Base-by-base conservation (phyloP, 768 basidiomycete species). In the Collybia sordida region DNA sequence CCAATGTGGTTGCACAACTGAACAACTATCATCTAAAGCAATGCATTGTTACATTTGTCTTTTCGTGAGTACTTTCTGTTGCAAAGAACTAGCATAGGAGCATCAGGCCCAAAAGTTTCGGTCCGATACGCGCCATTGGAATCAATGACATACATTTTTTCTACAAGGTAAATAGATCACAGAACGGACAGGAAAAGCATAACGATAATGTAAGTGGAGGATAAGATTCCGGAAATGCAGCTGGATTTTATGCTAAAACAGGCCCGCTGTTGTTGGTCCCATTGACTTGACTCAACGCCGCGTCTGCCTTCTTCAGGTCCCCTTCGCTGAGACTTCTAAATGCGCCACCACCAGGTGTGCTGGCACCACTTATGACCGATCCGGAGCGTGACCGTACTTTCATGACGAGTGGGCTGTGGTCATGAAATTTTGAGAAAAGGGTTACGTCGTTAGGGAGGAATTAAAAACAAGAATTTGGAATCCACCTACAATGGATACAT, bases 271-370 rank as follows among this genome's bases (percentile, higher is more conserved):
- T 35, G 19, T 28, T 17, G 5, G 31, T 31, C 28, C 34, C 52
- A 18, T 56, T 56, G n/a, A 61, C 60, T 23, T 84, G 80, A 60
- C 80, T 88, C 46, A 98, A 78, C 2, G 92, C 94, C 8, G 86
- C 90, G 58, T 98, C 94, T 3, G 95, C 96, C 69, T 81, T 81
- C 62, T 78, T 79, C 58, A 98, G 69, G 66, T 98, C 96, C 45
- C 84, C 77, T 69, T 98, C 96, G 63, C 86, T 93, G 47, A 97
- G 68, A 55, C 85, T 93, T 60, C 82, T 82, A 60, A 85, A 87
- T 21, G 76, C 73, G 4, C 85, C 86, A n/a, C 88, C 90, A 1
- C 92, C 95, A 0, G 93, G 92, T 6, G 96, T 97, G 63, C 90
- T 94, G 2, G 69, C 75, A 11, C 79, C 78, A 44, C 79, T 81